Base-by-base conservation (phyloP, 805 yeast species). In the Lipomyces chichibuensis region DNA sequence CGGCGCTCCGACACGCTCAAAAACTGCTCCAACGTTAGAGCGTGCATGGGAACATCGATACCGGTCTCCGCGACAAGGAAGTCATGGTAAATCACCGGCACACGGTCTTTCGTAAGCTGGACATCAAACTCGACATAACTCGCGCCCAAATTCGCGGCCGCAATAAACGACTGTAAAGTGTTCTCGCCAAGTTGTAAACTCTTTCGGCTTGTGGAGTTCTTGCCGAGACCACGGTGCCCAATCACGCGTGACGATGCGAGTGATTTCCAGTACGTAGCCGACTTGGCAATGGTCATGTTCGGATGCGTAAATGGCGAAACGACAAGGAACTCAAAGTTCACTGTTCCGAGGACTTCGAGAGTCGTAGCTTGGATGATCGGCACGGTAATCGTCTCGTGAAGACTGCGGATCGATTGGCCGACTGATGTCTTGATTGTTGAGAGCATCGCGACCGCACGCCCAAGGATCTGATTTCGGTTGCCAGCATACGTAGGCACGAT, bases 111-210 rank as follows among this genome's bases (percentile, higher is more conserved):
- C 17, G 98, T 94, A 72, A 94, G 81, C 76, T 94, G 98, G 57
- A 94, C 98, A 78, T 94, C 98, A 76, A 94, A 94, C 78, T 94
- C 98, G 62, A 94, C 98, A 75, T 94, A 94, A 2, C 96, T 89
- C 0, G 98, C 98, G 53, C 98, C 98, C 71, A 94, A 81, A 1
- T 96, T 92, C 0, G 98, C 97, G 0, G 98, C 98, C 13, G 97
- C 96, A 75, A 94, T 90, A 74, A 94, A 94, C 0, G 97, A 90
- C 74, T 94, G 97, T 25, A 94, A 89, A 0, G 98, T 94, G 77
- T 94, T 94, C 75, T 94, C 98, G 54, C 98, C 98, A 67, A 94
- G 83, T 78, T 94, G 98, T 74, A 94, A 83, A 2, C 97, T 90
- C 69, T 86, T 88, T 58, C 88, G 84, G 55, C 84, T 84, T 65